Evolutionary conservation across 345 rosid genomes (phyloP).

Genomic region (Schrenkiella parvula): DNA sequence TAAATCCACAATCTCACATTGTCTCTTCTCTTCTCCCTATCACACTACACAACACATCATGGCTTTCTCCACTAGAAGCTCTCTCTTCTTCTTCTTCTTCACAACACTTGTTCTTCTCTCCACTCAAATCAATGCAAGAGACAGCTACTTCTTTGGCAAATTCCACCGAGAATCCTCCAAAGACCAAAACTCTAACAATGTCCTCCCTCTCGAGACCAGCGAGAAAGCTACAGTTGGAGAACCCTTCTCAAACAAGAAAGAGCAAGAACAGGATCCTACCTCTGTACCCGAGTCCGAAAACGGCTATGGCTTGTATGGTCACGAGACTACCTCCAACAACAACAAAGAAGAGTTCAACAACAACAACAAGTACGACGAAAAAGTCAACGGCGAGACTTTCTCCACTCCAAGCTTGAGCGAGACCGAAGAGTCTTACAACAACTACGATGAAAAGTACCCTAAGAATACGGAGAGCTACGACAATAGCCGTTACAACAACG

Average conservation of each 20-base stretch:
- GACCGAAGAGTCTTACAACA: conserved; percentile 28
- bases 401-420: conserved; percentile 33
- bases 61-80: conserved; percentile 35
- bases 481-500: conserved; percentile 15
- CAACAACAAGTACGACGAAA: conserved; percentile 28
- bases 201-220: conserved; percentile 26
- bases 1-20: conserved; percentile 16
- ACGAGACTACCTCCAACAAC: conserved; percentile 27
- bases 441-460: conserved; percentile 28
- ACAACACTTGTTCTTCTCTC: conserved; percentile 26
- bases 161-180: conserved; percentile 27
- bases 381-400: conserved; percentile 18
- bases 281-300: conserved; percentile 30
- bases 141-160: conserved; percentile 42
- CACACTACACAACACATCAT: conserved; percentile 22
- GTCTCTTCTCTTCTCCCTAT: conserved; percentile 16
- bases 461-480: conserved; percentile 21
- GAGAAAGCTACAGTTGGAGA: conserved; percentile 27
- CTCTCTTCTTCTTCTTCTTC: conserved; percentile 31
- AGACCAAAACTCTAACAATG: conserved; percentile 22
- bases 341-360: conserved; percentile 27
- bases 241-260: conserved; percentile 20
- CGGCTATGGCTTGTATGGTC: conserved; percentile 39
- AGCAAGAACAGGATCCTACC: conserved; percentile 33
- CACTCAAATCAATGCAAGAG: conserved; percentile 37